Conservation (phyloP, 2,329 filamentous ascomycete genomes). For the Colletotrichum salicis region DNA sequence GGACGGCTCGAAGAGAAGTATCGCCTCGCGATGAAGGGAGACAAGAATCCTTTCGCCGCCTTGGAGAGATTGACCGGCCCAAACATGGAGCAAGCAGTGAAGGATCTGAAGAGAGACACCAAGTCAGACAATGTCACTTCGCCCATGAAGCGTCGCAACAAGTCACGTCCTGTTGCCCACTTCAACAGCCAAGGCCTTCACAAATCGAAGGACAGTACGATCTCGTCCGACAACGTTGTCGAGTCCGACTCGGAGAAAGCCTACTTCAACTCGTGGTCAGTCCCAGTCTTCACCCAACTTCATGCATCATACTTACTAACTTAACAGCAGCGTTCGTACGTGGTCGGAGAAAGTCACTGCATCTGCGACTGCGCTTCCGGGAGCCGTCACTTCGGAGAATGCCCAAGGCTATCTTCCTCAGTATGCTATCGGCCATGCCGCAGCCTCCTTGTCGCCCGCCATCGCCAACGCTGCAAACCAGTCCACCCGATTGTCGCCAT, state of each 20-base stretch:
- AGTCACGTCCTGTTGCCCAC: constrained; percentile 20
- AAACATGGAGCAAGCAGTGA: background rate
- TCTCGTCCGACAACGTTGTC: constrained; percentile 38
- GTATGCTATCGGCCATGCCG: constrained; percentile 60
- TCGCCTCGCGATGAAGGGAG: constrained; percentile 22
- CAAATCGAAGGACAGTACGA: constrained; percentile 19
- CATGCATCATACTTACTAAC: no score
- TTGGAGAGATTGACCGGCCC: constrained; percentile 16
- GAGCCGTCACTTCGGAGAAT: constrained; percentile 63
- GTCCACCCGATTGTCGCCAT: constrained; percentile 43
- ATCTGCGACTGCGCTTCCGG: constrained; percentile 56
- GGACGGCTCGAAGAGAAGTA: constrained; percentile 25
- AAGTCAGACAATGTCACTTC: constrained; percentile 36
- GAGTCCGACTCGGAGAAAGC: constrained; percentile 59
- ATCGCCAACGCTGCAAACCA: constrained; percentile 50
- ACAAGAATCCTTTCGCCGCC: constrained; percentile 29
- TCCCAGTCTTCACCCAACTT: background rate
- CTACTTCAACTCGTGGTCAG: constrained; percentile 51
- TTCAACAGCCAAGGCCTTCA: constrained; percentile 33
- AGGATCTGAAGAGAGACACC: constrained; percentile 32
- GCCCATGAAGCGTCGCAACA: constrained; percentile 29
- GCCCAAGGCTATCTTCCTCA: constrained; percentile 66
- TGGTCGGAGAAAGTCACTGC: constrained; percentile 57
- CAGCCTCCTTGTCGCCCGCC: constrained; percentile 59
- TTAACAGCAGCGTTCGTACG: constrained; percentile 19